These are phyloP conservation scores for Synchytrium microbalum DNA, from an alignment of 371 early-diverging fungal genomes.

Conservation along the genomic window DNA sequence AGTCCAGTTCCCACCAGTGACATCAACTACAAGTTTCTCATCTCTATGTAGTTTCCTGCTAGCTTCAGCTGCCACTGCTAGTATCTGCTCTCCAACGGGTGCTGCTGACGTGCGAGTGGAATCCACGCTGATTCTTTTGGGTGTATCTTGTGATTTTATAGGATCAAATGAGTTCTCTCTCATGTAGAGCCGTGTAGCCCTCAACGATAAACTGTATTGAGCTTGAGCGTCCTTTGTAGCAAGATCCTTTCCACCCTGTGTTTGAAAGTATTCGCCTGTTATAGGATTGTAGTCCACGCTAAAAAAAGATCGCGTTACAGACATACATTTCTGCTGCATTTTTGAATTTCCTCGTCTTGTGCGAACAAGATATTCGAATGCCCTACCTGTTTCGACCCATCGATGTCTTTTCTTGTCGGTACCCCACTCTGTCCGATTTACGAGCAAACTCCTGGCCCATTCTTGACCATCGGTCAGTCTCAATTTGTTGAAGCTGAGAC, in stretches of 20 bases:
- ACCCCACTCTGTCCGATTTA: constrained; percentile 9
- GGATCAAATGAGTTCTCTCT: constrained; percentile 39
- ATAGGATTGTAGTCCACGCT: constrained; percentile 20
- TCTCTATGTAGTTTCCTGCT: background rate
- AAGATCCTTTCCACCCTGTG: constrained; percentile 28
- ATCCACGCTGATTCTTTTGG: background rate
- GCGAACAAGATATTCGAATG: constrained; percentile 3
- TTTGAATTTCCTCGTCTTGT: background rate
- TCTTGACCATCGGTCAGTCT: constrained; percentile 21
- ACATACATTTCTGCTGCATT: constrained; percentile 4
- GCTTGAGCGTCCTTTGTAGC: constrained; percentile 14
- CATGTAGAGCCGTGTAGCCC: constrained; percentile 31
- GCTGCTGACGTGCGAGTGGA: background rate
- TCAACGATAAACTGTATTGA: background rate
- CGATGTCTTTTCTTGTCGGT: constrained; percentile 11
- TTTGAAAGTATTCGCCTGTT: constrained; percentile 20
- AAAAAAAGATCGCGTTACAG: constrained; percentile 31
- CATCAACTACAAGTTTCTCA: background rate
- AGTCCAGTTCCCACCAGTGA: background rate
- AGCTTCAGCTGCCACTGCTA: background rate
- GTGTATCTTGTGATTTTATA: constrained; percentile 26
- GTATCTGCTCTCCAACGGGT: background rate
- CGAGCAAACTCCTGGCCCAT: constrained; percentile 15
- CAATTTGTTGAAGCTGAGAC: constrained; percentile 22
- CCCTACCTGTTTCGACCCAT: constrained; percentile 26